Conservation (phyloP, 169 alveolate genomes). For the Cryptosporidium xiaoi region DNA sequence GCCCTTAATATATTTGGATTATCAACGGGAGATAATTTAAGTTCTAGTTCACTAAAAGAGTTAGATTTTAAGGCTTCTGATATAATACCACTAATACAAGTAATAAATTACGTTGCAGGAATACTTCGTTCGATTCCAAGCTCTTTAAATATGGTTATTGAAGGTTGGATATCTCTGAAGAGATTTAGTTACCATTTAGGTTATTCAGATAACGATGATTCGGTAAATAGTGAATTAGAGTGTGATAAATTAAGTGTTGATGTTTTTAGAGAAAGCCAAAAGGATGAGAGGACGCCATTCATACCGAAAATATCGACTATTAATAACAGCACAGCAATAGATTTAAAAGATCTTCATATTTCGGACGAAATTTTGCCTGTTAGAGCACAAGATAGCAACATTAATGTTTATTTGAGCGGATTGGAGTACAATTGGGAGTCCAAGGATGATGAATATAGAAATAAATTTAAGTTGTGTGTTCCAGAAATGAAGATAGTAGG, state of each 20-base stretch:
- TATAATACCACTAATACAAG: conserved; percentile 53
- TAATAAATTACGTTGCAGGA: conserved; percentile 55
- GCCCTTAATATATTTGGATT: not conserved
- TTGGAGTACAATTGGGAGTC: conserved; percentile 29
- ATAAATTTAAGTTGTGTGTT: not conserved
- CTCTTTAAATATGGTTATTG: conserved; percentile 59
- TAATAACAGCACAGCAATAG: not conserved
- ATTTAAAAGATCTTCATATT: not conserved
- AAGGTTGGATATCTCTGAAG: conserved; percentile 71
- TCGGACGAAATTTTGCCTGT: not conserved
- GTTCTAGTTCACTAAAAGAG: not conserved
- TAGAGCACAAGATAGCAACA: not conserved
- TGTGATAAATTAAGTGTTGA: not conserved
- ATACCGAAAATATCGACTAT: conserved; percentile 26
- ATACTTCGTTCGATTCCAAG: conserved; percentile 61
- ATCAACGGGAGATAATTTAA: not conserved
- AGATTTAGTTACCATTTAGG: conserved; percentile 58
- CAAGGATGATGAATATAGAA: not conserved
- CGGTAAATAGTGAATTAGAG: not conserved
- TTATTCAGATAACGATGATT: conserved; percentile 4
- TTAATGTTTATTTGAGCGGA: conserved; percentile 16
- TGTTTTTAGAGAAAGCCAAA: not conserved
- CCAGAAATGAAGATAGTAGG: conserved; percentile 29
- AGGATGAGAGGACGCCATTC: conserved; percentile 20
- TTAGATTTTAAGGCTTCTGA: conserved; percentile 48